Conservation (phyloP, 2,329 filamentous ascomycete species). For the Aspergillus sp. region DNA sequence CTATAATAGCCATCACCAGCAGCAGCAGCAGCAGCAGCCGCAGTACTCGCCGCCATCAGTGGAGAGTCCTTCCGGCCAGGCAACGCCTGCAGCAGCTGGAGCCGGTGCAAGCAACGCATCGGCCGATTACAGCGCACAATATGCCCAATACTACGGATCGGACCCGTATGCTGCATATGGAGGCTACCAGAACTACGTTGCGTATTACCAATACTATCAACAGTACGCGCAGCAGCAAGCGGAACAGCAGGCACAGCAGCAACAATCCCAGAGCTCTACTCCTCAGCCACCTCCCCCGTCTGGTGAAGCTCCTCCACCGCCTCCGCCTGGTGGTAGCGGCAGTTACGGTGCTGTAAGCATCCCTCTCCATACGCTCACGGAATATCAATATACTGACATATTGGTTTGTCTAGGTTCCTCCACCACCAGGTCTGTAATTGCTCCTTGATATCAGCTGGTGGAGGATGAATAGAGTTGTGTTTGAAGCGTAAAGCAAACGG, state of each 20-base stretch:
- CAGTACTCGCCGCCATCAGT: constrained; percentile 28
- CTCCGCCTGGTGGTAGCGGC: constrained; percentile 52
- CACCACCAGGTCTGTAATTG: constrained; percentile 42
- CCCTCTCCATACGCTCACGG: background rate
- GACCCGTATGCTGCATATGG: constrained; percentile 90
- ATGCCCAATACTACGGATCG: constrained; percentile 69
- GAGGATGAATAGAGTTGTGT: no score
- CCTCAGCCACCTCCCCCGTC: constrained; percentile 52
- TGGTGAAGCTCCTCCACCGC: constrained; percentile 48
- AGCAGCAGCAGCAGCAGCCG: constrained; percentile 38
- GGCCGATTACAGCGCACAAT: constrained; percentile 69
- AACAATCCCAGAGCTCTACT: constrained; percentile 34
- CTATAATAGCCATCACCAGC: constrained; percentile 30
- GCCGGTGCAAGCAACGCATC: constrained; percentile 19
- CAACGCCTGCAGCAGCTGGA: constrained; percentile 2
- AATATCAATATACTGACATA: constrained; percentile 2
- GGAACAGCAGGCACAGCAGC: constrained; percentile 38
- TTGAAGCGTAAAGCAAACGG: no score
- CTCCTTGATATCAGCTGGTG: background rate
- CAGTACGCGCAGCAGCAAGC: constrained; percentile 50
- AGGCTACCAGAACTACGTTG: constrained; percentile 66
- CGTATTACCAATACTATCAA: constrained; percentile 62
- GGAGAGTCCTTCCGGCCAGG: constrained; percentile 37
- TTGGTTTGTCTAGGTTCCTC: constrained; percentile 36
- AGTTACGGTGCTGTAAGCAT: constrained; percentile 56